A percentile compares a stretch with the other conserved stretches of the same genome.
These are phyloP conservation scores for Chrysoporthe deuterocubensis DNA, from an alignment of 2,329 filamentous ascomycete species.

Conservation along the genomic window DNA sequence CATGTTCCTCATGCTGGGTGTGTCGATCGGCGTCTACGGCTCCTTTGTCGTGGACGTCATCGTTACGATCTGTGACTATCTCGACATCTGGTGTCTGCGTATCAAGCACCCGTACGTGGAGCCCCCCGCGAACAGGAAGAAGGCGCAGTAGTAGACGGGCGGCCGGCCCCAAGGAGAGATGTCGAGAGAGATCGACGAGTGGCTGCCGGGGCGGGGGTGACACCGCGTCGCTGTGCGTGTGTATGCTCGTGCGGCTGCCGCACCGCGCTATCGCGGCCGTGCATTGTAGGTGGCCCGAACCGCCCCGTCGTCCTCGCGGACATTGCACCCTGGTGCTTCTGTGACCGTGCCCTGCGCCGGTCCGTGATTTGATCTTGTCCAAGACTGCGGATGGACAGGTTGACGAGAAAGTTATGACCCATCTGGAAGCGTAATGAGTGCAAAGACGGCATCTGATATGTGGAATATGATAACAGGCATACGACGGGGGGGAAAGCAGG, in stretches of 20 bases:
- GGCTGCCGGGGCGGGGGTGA: neutral
- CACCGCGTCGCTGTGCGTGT: neutral
- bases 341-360: neutral
- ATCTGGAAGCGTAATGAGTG: neutral
- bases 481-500: neutral
- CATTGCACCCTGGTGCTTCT: neutral
- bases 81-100: constrained; percentile 97
- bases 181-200: neutral
- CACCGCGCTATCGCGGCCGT: neutral
- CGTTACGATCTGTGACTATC: constrained; percentile 94
- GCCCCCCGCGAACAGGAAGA: constrained; percentile 32
- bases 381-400: neutral
- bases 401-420: neutral
- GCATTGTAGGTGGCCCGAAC: neutral
- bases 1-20: constrained; percentile 84
- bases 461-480: neutral
- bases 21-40: constrained; percentile 88
- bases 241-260: neutral
- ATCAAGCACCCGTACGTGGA: constrained; percentile 82
- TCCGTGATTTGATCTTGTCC: neutral
- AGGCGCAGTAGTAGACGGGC: constrained; percentile 17
- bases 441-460: neutral
- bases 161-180: neutral
- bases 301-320: neutral
- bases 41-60: constrained; percentile 98